phyloP scores from a whole-genome alignment of 1,284 basidiomycete species.

The Cutaneotrichosporon curvatum region DNA sequence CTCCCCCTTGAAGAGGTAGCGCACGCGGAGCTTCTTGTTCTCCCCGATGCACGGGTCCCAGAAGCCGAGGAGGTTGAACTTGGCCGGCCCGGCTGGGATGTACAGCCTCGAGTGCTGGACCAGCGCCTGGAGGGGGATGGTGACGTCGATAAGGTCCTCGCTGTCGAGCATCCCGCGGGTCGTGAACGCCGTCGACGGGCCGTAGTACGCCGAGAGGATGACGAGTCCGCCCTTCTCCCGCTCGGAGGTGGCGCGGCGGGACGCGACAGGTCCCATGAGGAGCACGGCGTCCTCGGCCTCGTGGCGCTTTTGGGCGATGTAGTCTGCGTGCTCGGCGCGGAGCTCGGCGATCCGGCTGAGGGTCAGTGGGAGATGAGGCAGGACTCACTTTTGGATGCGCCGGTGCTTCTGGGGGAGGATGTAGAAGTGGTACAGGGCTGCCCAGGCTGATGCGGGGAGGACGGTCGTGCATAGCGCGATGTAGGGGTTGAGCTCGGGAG shows the following conservation, averaged over 20 bases:
- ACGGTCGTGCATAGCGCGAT: constrained; percentile 51
- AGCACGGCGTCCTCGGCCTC: constrained; percentile 55
- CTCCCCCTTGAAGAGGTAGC: constrained; percentile 68
- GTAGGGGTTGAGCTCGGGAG: constrained; percentile 49
- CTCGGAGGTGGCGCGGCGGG: constrained; percentile 31
- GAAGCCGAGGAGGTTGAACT: constrained; percentile 46
- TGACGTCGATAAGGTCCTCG: constrained; percentile 58
- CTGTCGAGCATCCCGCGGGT: constrained; percentile 50
- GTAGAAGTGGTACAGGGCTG: constrained; percentile 55
- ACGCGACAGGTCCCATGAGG: constrained; percentile 44
- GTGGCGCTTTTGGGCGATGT: constrained; percentile 54
- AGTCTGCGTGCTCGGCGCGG: constrained; percentile 55
- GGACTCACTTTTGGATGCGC: constrained; percentile 50
- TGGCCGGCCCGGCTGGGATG: constrained; percentile 63
- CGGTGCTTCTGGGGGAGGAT: constrained; percentile 54
- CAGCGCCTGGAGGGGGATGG: constrained; percentile 70
- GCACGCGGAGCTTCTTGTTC: constrained; percentile 55
- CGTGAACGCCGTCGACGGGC: constrained; percentile 43
- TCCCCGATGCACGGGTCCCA: constrained; percentile 47
- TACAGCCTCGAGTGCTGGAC: constrained; percentile 70
- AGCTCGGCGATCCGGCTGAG: constrained; percentile 50
- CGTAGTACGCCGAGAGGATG: constrained; percentile 65
- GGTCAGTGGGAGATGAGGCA: neutral
- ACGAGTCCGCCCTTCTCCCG: constrained; percentile 56
- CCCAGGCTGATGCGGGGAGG: constrained; percentile 52